Conservation (phyloP, 2,329 filamentous ascomycete genomes). For the Pseudogymnoascus sp. region DNA sequence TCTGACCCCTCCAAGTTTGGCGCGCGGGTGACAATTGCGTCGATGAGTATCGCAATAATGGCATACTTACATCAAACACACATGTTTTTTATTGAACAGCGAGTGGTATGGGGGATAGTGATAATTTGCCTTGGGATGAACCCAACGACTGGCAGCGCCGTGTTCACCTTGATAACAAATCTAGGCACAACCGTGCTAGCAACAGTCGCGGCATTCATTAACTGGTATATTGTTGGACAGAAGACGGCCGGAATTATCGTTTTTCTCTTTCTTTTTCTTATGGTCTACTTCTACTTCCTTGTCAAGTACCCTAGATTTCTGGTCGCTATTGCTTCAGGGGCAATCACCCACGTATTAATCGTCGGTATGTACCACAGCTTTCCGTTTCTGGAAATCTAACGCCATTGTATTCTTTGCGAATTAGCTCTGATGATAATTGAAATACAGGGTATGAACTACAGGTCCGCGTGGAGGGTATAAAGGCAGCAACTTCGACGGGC, state of each 20-base stretch:
- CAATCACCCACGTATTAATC: conserved; percentile 49
- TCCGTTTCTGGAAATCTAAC: neutral
- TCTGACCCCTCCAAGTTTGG: conserved; percentile 62
- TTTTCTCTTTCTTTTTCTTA: conserved; percentile 44
- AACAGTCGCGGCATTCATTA: conserved; percentile 54
- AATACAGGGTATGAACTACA: conserved; percentile 19
- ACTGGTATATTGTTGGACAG: conserved; percentile 65
- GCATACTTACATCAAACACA: conserved; percentile 60
- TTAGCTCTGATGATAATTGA: neutral
- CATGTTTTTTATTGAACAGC: conserved; percentile 59
- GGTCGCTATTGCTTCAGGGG: conserved; percentile 52
- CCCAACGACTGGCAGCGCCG: conserved; percentile 56
- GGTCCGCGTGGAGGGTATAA: conserved; percentile 42
- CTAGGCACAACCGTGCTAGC: conserved; percentile 58
- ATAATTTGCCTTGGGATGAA: conserved; percentile 38
- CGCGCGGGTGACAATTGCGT: conserved; percentile 62
- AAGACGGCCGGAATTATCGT: conserved; percentile 58
- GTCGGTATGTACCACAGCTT: conserved; percentile 16
- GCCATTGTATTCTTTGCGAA: neutral
- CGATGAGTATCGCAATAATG: conserved; percentile 62
- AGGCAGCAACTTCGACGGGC: conserved; percentile 48
- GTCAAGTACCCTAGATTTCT: conserved; percentile 59
- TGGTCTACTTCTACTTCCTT: conserved; percentile 47
- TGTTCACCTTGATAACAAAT: conserved; percentile 62
- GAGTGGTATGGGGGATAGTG: conserved; percentile 69